phyloP scores from a whole-genome alignment of 2,329 filamentous ascomycete species.

The Shiraia bambusicola region DNA sequence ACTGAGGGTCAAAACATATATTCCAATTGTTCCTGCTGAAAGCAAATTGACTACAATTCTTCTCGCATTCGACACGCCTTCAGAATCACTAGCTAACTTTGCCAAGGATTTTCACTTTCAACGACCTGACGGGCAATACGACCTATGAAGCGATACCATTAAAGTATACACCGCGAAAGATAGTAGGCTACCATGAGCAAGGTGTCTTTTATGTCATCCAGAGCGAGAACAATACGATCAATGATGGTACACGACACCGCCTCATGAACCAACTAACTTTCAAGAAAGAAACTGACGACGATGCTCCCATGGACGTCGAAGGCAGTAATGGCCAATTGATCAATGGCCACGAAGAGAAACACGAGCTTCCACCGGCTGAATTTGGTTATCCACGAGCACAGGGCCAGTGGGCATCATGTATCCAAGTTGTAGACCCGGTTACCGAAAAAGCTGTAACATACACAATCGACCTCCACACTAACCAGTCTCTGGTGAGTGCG shows the following conservation, averaged over 20 bases:
- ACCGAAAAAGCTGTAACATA: slow-evolving; percentile 69
- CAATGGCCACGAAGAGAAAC: slow-evolving; percentile 28
- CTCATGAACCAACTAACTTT: slow-evolving; percentile 67
- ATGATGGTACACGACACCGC: slow-evolving; percentile 72
- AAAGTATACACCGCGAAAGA: slow-evolving; percentile 84
- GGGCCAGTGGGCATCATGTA: slow-evolving; percentile 93
- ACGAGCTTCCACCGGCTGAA: slow-evolving; percentile 71
- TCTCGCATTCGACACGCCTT: background rate
- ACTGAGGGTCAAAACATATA: slow-evolving; percentile 52
- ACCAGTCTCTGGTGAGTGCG: slow-evolving; percentile 87
- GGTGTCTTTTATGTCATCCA: slow-evolving; percentile 93
- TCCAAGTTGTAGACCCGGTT: slow-evolving; percentile 85
- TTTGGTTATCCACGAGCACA: slow-evolving; percentile 85
- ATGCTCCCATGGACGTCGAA: slow-evolving; percentile 37
- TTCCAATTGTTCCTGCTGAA: slow-evolving; percentile 99
- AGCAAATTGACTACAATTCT: slow-evolving; percentile 15
- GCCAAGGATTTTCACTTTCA: slow-evolving; percentile 80
- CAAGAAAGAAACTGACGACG: slow-evolving; percentile 18
- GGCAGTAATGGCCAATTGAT: slow-evolving; percentile 15
- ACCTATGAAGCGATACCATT: slow-evolving; percentile 84
- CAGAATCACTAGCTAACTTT: slow-evolving; percentile 12
- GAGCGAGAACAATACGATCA: slow-evolving; percentile 87
- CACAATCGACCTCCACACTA: slow-evolving; percentile 79
- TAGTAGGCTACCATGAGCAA: slow-evolving; percentile 83
- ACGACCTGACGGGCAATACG: slow-evolving; percentile 81